Evolutionary conservation across 352 stramenopile genomes (phyloP), one percentile per base, ranked within the genome.

Genomic region (Chrysophaeum taylorii): DNA sequence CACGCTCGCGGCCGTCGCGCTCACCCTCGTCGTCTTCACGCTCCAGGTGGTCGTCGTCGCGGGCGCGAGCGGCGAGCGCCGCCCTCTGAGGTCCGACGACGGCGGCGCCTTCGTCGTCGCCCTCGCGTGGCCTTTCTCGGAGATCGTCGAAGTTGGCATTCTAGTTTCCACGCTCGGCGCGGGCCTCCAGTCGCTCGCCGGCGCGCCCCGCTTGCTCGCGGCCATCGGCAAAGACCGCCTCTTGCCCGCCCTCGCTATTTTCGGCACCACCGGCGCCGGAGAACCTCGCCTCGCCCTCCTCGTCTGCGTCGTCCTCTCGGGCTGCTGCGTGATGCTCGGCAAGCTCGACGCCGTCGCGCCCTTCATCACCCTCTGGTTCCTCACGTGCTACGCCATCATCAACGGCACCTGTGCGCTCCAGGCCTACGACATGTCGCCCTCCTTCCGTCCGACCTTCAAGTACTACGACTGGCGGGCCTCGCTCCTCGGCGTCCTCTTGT

Each of bases 261-360:
- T 89, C 50, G 64, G 69, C n/a, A 73, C 73, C 0, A 36, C 41
- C 27, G 67, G 70, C 64, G 38, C 69, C 7, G 73, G 82, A 45
- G 72, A 71, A 0, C 48, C 48, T 18, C 48, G 48, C 5, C 18
- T 33, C 25, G 84, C 84, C 31, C 42, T 89, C 0, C 79, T 78
- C 73, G 71, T 87, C 37, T 84, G 82, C 18, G 76, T 75, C 41
- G 18, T 83, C 14, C 72, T 89, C 4, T 77, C 83, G 0, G 76
- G 73, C 2, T 45, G 87, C 33, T 70, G 76, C 15, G 84, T 78
- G 16, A 68, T 89, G 15, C 75, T 78, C 0, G 85, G 85, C 25
- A 89, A 87, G 71, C 61, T 91, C 33, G 84, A 91, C 73, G 80
- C 81, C 63, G 84, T 91, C 38, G 84, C 83, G 38, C 83, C 85